These are phyloP conservation scores for Penicillium atrosanguineum DNA, from an alignment of 495 filamentous ascomycete species.

Conservation along the genomic window DNA sequence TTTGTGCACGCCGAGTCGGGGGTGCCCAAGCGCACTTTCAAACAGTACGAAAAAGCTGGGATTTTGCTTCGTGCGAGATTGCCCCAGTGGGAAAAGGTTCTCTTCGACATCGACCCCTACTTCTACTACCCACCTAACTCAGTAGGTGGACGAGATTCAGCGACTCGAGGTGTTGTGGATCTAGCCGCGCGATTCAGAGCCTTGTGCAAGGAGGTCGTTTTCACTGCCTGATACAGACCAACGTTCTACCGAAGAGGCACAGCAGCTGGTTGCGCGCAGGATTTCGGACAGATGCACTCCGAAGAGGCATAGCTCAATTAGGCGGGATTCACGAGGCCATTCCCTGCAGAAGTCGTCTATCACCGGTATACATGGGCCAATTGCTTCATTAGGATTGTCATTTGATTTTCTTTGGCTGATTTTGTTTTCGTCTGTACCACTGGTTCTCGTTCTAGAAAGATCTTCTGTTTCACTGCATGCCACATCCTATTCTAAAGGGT, in stretches of 20 bases:
- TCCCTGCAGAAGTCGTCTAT: not conserved
- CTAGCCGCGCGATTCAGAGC: conserved; percentile 31
- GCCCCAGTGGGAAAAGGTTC: conserved; percentile 24
- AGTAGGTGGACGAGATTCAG: conserved; percentile 28
- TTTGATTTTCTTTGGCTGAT: not conserved
- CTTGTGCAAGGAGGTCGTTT: conserved; percentile 27
- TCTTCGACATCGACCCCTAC: conserved; percentile 39
- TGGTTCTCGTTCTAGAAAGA: not conserved
- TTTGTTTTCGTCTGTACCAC: not conserved
- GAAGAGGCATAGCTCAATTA: not conserved
- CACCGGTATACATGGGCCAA: not conserved
- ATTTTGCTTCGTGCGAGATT: conserved; percentile 24
- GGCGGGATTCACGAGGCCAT: too few species aligned
- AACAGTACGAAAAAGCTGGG: conserved; percentile 32
- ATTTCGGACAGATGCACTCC: conserved; percentile 5
- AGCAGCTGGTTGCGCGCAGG: conserved; percentile 20
- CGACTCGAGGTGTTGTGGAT: conserved; percentile 32
- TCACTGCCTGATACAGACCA: conserved; percentile 26
- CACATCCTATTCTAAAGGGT: not conserved
- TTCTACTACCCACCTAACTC: conserved; percentile 35
- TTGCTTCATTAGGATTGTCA: not conserved
- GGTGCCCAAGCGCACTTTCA: conserved; percentile 36
- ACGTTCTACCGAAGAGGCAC: conserved; percentile 27
- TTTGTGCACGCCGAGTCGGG: conserved; percentile 38
- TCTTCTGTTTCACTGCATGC: not conserved